Evolutionary conservation across 257 asterid species (phyloP), one percentile per base, ranked within the genome.

Genomic region (Lycium barbarum): DNA sequence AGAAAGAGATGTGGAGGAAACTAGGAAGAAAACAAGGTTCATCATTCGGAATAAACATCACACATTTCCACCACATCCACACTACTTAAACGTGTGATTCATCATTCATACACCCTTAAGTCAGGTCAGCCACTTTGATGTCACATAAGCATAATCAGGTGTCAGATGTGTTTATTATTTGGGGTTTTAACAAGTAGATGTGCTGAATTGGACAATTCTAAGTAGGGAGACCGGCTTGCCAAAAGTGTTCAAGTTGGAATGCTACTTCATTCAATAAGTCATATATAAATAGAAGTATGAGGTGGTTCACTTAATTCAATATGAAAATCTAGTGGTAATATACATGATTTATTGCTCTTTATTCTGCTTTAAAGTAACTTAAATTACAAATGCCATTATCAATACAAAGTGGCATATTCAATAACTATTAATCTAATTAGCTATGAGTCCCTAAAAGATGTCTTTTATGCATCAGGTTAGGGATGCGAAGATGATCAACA

Each of bases 11-110:
- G 14, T 1, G 6, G 45, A 35, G 20, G 20, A 67, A 66, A 67
- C 49, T 67, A 67, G 74, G 74, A 67, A 67, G 74, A 35, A 63
- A 35, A 35, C 74, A 67, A 67, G 74, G 74, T 14, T 67, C 49
- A 67, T 67, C 10, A 9, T 35, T 65, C n/a, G n/a, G 43, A 13
- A 26, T 26, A 4, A 33, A 26, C 18, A 26, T 65, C 72, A 65
- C 72, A 65, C 40, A 18, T 65, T 26, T 26, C 33, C 33, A 26
- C 33, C 33, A 26, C 33, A 26, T 26, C 45, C 72, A 33, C 7
- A 15, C 72, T 26, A 65, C 43, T 65, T 67, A 35, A 67, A 67
- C 14, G 49, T 2, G 49, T 35, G 74, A 13, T 35, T 67, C 49
- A 67, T 26, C 33, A 26, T 26, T 26, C 47, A 36, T 12, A 35